phyloP scores from a whole-genome alignment of 305 asterid genomes.

The Rubia balearica region DNA sequence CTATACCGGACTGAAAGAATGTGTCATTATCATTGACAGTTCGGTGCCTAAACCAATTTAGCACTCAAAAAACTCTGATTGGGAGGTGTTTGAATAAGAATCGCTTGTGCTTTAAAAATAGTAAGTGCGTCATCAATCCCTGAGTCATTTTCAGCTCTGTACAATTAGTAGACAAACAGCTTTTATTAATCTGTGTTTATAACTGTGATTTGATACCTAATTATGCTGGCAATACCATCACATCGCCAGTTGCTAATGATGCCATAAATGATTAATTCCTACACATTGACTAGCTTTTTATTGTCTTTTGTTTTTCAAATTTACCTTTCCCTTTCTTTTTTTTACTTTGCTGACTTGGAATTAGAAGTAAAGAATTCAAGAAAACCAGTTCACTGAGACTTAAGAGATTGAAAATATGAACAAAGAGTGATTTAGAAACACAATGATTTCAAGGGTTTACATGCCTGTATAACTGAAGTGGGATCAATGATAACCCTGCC shows the following conservation, averaged over 20 bases:
- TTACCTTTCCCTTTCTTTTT: neutral
- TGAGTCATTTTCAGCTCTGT: conserved; percentile 17
- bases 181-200: conserved; percentile 11
- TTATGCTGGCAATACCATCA: conserved; percentile 17
- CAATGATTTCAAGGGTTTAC: conserved; percentile 28
- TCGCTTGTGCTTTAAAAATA: neutral
- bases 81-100: neutral
- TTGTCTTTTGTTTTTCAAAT: neutral
- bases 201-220: conserved; percentile 18
- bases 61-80: conserved; percentile 4
- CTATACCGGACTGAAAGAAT: neutral
- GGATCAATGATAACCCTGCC: conserved; percentile 33
- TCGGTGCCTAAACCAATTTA: conserved; percentile 3
- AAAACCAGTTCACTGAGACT: neutral
- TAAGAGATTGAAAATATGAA: neutral
- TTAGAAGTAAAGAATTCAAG: neutral
- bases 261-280: conserved; percentile 24
- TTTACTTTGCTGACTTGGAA: neutral
- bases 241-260: conserved; percentile 19
- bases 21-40: conserved; percentile 14
- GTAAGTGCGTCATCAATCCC: conserved; percentile 11
- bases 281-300: conserved; percentile 4
- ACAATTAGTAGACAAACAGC: neutral
- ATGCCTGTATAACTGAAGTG: conserved; percentile 35
- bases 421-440: conserved; percentile 30